Percentiles rank a stretch among this genome's conserved stretches.
Conservation (phyloP, 2,329 filamentous ascomycete species). For the Fusarium verrucosum region DNA sequence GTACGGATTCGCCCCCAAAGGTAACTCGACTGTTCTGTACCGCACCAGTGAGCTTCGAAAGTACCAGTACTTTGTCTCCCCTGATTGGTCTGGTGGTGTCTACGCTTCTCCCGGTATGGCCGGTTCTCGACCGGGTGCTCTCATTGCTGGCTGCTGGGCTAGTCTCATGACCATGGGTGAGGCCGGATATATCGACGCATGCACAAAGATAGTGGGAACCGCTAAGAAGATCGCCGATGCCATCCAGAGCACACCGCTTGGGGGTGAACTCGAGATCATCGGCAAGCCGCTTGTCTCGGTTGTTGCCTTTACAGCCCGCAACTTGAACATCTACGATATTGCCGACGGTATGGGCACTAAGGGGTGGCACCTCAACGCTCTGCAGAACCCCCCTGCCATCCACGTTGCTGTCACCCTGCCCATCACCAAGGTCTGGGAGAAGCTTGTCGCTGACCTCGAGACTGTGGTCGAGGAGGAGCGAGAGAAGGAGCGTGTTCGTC, state of each 20-base stretch:
- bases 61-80: conserved; percentile 96
- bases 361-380: conserved; percentile 95
- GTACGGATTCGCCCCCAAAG: conserved; percentile 98
- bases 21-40: conserved; percentile 93
- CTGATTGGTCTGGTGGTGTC: conserved; percentile 94
- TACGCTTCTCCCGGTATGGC: conserved; percentile 94
- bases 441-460: conserved; percentile 77
- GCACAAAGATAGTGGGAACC: conserved; percentile 85
- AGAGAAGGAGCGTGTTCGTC: conserved; percentile 79
- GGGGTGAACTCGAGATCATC: conserved; percentile 78
- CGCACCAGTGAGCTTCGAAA: conserved; percentile 79
- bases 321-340: conserved; percentile 93
- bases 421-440: conserved; percentile 81
- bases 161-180: conserved; percentile 90
- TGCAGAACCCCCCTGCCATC: conserved; percentile 91
- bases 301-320: conserved; percentile 83
- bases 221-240: conserved; percentile 83
- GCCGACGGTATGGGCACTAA: conserved; percentile 84
- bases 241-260: conserved; percentile 76
- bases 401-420: conserved; percentile 94
- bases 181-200: conserved; percentile 85
- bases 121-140: conserved; percentile 87
- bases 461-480: conserved; percentile 74
- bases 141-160: conserved; percentile 97
- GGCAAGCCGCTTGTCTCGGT: conserved; percentile 90